These are phyloP conservation scores for Daldinia vernicosa DNA, from an alignment of 495 filamentous ascomycete genomes.

Conservation along the genomic window DNA sequence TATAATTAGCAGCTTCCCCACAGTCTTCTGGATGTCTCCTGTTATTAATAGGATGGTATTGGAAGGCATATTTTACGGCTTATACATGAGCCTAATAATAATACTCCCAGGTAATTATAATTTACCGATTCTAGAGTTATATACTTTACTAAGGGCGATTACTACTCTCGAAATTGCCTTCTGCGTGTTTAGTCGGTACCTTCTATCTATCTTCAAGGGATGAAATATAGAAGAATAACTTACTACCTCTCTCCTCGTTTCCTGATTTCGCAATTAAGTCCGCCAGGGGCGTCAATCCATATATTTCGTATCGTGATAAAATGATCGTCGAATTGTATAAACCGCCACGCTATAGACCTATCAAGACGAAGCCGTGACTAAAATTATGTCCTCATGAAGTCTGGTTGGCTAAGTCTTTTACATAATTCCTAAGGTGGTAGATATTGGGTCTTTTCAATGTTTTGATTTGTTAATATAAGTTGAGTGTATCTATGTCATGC, in stretches of 20 bases:
- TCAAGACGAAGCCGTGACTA: too few species aligned
- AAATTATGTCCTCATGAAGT: too few species aligned
- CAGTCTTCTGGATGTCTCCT: background rate
- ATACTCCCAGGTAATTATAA: background rate
- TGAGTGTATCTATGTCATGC: too few species aligned
- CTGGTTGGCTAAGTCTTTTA: too few species aligned
- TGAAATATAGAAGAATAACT: background rate
- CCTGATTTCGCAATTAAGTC: background rate
- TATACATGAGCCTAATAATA: background rate
- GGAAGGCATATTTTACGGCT: background rate
- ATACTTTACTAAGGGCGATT: background rate
- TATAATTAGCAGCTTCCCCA: constrained; percentile 3
- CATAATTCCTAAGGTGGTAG: too few species aligned
- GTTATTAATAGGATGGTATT: background rate
- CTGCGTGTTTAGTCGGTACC: too few species aligned
- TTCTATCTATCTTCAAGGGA: background rate
- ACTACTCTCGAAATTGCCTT: background rate
- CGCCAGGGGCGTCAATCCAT: background rate
- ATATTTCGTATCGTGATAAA: too few species aligned
- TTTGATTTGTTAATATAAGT: too few species aligned
- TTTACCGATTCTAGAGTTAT: background rate
- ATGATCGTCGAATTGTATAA: background rate
- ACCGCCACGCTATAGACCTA: background rate
- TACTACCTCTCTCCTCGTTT: background rate
- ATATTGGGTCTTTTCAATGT: too few species aligned